Conservation (phyloP, 176 grass and related monocot species). For the Oryza rufipogon region DNA sequence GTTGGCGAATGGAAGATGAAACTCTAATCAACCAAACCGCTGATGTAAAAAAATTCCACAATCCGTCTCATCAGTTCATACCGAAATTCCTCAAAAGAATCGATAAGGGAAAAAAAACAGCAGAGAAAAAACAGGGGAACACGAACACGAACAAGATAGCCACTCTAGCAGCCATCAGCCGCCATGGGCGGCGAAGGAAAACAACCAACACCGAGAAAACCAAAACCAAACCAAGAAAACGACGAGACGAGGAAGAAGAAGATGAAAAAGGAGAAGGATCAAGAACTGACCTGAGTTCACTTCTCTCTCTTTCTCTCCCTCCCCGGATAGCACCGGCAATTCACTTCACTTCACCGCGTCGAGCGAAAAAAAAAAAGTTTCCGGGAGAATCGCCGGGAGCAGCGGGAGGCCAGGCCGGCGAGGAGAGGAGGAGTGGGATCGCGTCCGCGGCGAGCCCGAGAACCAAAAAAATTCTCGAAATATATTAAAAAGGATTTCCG, state of each 20-base stretch:
- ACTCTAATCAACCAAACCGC: not conserved
- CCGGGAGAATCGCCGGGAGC: constrained; percentile 46
- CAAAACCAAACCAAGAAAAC: constrained; percentile 5
- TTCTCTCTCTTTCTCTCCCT: not conserved
- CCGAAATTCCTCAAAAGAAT: constrained; percentile 29
- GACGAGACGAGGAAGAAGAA: not conserved
- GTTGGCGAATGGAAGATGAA: not conserved
- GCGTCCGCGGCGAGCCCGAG: constrained; percentile 47
- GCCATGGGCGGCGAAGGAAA: not conserved
- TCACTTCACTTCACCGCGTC: not conserved
- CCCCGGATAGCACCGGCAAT: constrained; percentile 36
- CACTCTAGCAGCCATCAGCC: constrained; percentile 28
- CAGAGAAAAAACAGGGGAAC: not conserved
- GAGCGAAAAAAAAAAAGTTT: not conserved
- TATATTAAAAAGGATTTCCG: constrained; percentile 31
- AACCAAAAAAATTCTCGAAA: constrained; percentile 51
- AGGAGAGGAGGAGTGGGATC: constrained; percentile 35
- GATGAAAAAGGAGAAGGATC: constrained; percentile 33
- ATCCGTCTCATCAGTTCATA: not conserved
- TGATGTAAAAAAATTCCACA: not conserved
- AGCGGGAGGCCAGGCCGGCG: constrained; percentile 17
- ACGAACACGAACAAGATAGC: not conserved
- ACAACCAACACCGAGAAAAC: not conserved
- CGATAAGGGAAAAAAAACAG: not conserved
- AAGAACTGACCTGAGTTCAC: constrained; percentile 33